phyloP scores from a whole-genome alignment of 1,284 basidiomycete genomes.

The Leccinum pallidistipes region DNA sequence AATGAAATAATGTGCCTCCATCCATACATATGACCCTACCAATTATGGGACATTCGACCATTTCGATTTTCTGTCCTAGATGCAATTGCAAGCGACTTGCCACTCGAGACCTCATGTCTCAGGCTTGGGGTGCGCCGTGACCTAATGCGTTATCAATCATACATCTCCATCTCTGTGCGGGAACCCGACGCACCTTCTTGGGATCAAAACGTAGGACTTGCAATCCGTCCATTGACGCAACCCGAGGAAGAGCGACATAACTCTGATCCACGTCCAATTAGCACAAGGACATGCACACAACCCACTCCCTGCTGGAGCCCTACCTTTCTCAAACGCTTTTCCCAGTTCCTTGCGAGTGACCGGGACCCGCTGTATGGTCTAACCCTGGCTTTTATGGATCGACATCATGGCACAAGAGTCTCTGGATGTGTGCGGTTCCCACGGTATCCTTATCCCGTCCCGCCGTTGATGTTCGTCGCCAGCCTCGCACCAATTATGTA shows the following conservation, averaged over 20 bases:
- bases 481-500: no score
- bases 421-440: no score
- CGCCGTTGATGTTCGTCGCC: no score
- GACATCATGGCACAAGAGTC: no score
- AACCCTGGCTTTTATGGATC: conserved; percentile 81
- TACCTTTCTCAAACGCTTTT: conserved; percentile 34
- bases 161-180: neutral
- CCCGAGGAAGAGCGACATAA: conserved; percentile 84
- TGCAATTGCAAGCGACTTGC: conserved; percentile 28
- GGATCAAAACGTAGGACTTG: conserved; percentile 77
- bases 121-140: conserved; percentile 48
- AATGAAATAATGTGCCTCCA: no score
- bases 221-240: conserved; percentile 75
- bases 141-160: conserved; percentile 28
- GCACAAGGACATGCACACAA: neutral
- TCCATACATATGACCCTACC: no score
- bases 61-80: neutral
- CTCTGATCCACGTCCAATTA: conserved; percentile 56
- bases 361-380: conserved; percentile 68
- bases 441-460: no score
- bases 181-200: conserved; percentile 49
- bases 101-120: conserved; percentile 43
- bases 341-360: conserved; percentile 65
- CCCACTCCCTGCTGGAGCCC: no score
- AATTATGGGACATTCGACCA: neutral